Percentiles rank a stretch among this genome's conserved stretches.
Conservation (phyloP, 2,329 filamentous ascomycete species). For the Curvularia spicifera region DNA sequence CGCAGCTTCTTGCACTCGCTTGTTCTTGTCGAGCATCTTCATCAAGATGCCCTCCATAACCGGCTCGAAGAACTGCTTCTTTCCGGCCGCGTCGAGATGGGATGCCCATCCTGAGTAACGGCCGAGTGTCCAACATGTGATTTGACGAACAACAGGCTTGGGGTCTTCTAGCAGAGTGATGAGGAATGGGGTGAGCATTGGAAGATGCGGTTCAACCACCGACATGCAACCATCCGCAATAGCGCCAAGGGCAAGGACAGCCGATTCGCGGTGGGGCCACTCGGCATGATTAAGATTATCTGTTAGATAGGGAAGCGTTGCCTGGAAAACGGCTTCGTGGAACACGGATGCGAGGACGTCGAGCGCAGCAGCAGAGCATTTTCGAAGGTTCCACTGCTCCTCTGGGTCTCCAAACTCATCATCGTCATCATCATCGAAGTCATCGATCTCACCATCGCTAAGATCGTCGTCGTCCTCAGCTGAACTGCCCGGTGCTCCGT, state of each 20-base stretch:
- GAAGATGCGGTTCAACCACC: constrained; percentile 86
- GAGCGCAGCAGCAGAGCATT: constrained; percentile 93
- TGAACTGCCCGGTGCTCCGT: constrained; percentile 54
- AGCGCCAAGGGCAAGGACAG: constrained; percentile 90
- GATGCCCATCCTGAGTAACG: constrained; percentile 94
- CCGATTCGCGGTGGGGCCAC: constrained; percentile 92
- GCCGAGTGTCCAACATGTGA: constrained; percentile 96
- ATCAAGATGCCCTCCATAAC: constrained; percentile 96
- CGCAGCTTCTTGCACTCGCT: constrained; percentile 95
- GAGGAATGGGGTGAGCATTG: constrained; percentile 87
- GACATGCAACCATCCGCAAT: constrained; percentile 94
- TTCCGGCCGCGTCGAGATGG: constrained; percentile 70
- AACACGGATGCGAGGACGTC: constrained; percentile 95
- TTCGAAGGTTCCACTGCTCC: constrained; percentile 92
- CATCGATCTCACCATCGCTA: constrained; percentile 87
- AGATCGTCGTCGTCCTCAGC: constrained; percentile 68
- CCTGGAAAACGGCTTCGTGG: constrained; percentile 83
- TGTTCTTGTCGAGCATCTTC: constrained; percentile 96
- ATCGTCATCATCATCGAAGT: constrained; percentile 74
- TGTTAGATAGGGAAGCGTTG: constrained; percentile 90
- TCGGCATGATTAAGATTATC: constrained; percentile 86
- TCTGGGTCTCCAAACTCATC: constrained; percentile 78
- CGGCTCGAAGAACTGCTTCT: constrained; percentile 83
- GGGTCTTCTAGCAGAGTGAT: constrained; percentile 82
- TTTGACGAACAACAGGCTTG: constrained; percentile 91